These are phyloP conservation scores for Eucalyptus camaldulensis DNA, from an alignment of 345 rosid species.

Conservation along the genomic window DNA sequence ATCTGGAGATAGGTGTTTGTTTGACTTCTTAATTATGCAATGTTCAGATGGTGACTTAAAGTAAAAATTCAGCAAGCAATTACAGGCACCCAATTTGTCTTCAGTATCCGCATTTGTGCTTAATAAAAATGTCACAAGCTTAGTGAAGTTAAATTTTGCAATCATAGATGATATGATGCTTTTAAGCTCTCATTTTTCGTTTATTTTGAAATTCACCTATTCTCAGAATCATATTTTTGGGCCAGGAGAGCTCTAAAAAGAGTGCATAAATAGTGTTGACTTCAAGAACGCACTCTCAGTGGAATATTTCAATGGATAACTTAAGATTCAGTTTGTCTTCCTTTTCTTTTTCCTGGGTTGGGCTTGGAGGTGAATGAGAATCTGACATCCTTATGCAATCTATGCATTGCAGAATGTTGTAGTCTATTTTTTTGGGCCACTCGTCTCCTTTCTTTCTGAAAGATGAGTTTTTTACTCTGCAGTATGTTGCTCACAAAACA, in stretches of 20 bases:
- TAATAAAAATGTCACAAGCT: not conserved
- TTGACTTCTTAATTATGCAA: not conserved
- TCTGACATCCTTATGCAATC: not conserved
- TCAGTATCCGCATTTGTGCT: not conserved
- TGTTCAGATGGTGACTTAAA: not conserved
- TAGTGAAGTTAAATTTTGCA: not conserved
- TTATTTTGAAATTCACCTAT: not conserved
- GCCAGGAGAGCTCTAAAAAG: not conserved
- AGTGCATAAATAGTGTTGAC: not conserved
- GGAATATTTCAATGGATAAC: not conserved
- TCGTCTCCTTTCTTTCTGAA: not conserved
- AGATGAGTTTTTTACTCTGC: not conserved
- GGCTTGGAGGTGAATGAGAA: not conserved
- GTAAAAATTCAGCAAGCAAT: not conserved
- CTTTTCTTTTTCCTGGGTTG: not conserved
- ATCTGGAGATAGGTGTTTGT: not conserved
- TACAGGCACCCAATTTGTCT: not conserved
- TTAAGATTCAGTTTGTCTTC: not conserved
- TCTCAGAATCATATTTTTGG: not conserved
- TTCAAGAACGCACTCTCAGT: not conserved
- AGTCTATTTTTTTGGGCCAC: not conserved
- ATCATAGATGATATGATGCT: not conserved
- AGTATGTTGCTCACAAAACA: constrained; percentile 71
- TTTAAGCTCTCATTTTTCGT: not conserved
- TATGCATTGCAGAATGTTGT: not conserved